phyloP scores from a whole-genome alignment of 75 land plant species.

The Larix kaempferi region DNA sequence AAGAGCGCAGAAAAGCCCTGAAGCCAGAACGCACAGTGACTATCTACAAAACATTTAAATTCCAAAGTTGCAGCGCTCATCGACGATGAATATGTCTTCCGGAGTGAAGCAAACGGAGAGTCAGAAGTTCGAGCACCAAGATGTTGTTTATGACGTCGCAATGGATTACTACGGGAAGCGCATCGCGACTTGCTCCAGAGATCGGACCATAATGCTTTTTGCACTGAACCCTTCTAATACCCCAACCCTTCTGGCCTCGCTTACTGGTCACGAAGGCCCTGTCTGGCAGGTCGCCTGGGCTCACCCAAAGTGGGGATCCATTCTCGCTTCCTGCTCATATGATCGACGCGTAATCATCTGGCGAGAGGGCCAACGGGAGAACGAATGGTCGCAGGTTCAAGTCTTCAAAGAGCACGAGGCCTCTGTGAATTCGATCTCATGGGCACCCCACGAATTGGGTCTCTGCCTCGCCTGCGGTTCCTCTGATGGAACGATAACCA shows the following conservation, averaged over 20 bases:
- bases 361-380: conserved; percentile 48
- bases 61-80: too few relatives aligned
- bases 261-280: conserved; percentile 58
- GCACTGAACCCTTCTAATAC: conserved; percentile 13
- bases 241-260: conserved; percentile 30
- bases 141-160: conserved; percentile 45
- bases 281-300: conserved; percentile 75
- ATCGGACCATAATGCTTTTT: conserved; percentile 36
- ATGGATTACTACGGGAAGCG: conserved; percentile 61
- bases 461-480: conserved; percentile 51
- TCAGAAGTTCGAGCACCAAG: conserved; percentile 44
- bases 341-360: conserved; percentile 67
- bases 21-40: too few relatives aligned
- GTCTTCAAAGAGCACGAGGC: conserved; percentile 64
- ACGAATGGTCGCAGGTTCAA: conserved; percentile 62
- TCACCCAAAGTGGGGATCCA: conserved; percentile 58
- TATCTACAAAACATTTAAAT: too few relatives aligned
- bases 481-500: conserved; percentile 49
- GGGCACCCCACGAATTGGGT: conserved; percentile 52
- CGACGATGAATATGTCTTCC: background rate
- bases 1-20: too few relatives aligned
- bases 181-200: conserved; percentile 48
- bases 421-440: conserved; percentile 46
- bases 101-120: conserved; percentile 15
- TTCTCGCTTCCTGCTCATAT: conserved; percentile 68